A percentile compares a stretch with the other conserved stretches of the same genome.
Conservation (phyloP, 257 asterid species). For the Nemophila menziesii region DNA sequence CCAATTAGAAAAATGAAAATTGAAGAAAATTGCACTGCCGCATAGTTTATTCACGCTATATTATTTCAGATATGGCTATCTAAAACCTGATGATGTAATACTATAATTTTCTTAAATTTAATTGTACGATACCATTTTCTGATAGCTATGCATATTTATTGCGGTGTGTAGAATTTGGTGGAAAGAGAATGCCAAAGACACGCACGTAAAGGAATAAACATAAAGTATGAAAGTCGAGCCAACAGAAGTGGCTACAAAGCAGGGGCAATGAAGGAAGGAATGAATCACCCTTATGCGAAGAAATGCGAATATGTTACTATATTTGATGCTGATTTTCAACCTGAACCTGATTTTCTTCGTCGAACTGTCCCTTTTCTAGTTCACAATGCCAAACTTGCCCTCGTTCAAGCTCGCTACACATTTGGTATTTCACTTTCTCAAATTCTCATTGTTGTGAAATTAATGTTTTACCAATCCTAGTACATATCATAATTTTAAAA, state of each 20-base stretch:
- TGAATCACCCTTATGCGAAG: conserved; percentile 60
- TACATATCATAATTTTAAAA: too few relatives aligned
- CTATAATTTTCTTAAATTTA: too few relatives aligned
- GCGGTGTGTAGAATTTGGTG: conserved; percentile 49
- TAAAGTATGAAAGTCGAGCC: conserved; percentile 76
- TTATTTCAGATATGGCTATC: too few relatives aligned
- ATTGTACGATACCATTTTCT: too few relatives aligned
- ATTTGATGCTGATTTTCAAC: conserved; percentile 87
- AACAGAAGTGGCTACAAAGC: conserved; percentile 90
- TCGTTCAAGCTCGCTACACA: conserved; percentile 88
- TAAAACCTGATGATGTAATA: too few relatives aligned
- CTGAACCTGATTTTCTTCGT: conserved; percentile 88
- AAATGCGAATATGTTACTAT: conserved; percentile 77
- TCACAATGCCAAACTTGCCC: conserved; percentile 72
- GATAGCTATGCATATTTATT: too few relatives aligned
- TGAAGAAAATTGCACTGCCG: too few relatives aligned
- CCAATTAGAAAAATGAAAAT: too few relatives aligned
- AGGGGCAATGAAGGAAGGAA: conserved; percentile 76
- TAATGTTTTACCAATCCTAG: too few relatives aligned
- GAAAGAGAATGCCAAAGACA: conserved; percentile 83
- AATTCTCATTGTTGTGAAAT: too few relatives aligned
- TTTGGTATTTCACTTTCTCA: conserved; percentile 69
- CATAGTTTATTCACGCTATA: too few relatives aligned
- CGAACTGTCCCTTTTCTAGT: conserved; percentile 58
- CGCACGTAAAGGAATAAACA: conserved; percentile 83